These are phyloP conservation scores for Eucalyptus sideroxylon DNA, from an alignment of 345 rosid species.

Conservation along the genomic window DNA sequence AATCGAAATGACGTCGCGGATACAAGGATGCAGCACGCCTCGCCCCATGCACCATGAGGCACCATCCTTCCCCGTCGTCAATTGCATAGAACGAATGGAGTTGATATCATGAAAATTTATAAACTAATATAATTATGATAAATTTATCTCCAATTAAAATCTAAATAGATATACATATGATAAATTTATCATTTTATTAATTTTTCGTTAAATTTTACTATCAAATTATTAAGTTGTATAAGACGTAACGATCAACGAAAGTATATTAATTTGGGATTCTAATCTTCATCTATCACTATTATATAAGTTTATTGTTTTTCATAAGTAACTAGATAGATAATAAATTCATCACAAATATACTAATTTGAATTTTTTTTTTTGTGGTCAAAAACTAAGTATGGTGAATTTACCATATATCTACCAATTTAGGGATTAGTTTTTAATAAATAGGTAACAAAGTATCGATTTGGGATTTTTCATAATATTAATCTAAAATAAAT, in stretches of 20 bases:
- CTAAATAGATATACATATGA: rapidly evolving
- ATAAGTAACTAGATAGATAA: rapidly evolving
- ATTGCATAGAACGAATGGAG: not conserved
- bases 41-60: too few species aligned
- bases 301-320: too few species aligned
- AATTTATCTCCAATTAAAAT: too few species aligned
- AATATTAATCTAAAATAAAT: too few species aligned
- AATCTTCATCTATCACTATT: rapidly evolving
- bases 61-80: not conserved
- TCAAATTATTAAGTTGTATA: too few species aligned
- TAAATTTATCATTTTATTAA: rapidly evolving
- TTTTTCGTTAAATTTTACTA: rapidly evolving
- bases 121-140: rapidly evolving
- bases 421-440: too few species aligned
- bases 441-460: rapidly evolving
- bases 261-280: rapidly evolving
- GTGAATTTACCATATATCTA: too few species aligned
- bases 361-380: too few species aligned
- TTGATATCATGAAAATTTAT: rapidly evolving
- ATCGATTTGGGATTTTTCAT: not conserved
- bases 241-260: too few species aligned
- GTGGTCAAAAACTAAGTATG: too few species aligned
- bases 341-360: rapidly evolving
- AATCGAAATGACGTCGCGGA: not conserved
- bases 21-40: not conserved